Percentiles rank a stretch among this genome's conserved stretches.
Conservation (phyloP, 495 filamentous ascomycete species). For the Haplographium delicatum region DNA sequence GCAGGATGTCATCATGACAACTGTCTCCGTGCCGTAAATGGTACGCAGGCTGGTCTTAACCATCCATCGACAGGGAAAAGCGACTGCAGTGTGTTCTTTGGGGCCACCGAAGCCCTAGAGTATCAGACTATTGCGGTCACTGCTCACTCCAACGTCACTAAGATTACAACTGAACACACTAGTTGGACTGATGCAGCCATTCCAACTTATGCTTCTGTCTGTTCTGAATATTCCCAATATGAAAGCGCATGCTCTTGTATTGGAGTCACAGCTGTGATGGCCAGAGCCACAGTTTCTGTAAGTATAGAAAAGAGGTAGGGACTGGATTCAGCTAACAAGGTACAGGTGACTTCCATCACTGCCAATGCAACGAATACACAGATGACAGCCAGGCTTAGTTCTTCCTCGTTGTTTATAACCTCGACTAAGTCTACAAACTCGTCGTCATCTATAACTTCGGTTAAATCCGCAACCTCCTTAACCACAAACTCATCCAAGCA, state of each 20-base stretch:
- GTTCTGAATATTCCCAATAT: slow-evolving; percentile 3
- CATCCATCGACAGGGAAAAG: background rate
- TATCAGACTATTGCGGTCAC: background rate
- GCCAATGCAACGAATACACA: background rate
- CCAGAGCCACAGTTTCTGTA: slow-evolving; percentile 3
- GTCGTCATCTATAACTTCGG: too few relatives aligned
- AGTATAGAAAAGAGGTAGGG: background rate
- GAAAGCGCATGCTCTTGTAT: slow-evolving; percentile 29
- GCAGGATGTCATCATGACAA: slow-evolving; percentile 2
- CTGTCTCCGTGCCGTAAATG: slow-evolving; percentile 7
- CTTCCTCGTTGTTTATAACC: background rate
- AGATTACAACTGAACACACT: background rate
- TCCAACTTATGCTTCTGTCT: slow-evolving; percentile 13
- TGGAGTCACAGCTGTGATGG: slow-evolving; percentile 9
- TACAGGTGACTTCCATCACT: background rate
- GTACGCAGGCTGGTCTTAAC: background rate
- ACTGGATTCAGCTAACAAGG: background rate
- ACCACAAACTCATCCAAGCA: too few relatives aligned
- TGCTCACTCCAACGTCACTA: background rate
- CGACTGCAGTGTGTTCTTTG: slow-evolving; percentile 7
- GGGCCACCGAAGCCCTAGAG: slow-evolving; percentile 1
- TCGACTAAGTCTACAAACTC: background rate
- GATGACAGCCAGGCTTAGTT: background rate
- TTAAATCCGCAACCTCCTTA: too few relatives aligned
- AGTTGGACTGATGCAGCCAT: background rate